A percentile compares a stretch with the other conserved stretches of the same genome.
phyloP scores from a whole-genome alignment of 805 yeast genomes.

The Lipomyces sp. region DNA sequence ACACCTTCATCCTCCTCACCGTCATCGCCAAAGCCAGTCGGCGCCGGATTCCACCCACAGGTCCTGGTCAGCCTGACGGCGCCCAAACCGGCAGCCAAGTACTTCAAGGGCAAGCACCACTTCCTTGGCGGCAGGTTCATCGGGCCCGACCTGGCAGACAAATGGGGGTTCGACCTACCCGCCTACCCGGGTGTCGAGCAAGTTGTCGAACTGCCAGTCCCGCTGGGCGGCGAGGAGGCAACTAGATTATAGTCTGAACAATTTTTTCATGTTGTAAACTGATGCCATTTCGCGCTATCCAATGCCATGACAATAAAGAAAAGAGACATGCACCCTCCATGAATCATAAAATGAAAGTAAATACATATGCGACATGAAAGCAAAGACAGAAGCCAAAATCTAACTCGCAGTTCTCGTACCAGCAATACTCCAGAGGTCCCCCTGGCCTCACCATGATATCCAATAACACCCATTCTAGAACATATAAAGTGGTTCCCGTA shows the following conservation, averaged over 20 bases:
- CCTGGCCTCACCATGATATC: too few relatives aligned
- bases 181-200: conserved; percentile 58
- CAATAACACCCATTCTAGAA: too few relatives aligned
- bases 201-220: conserved; percentile 31
- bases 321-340: neutral
- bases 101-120: conserved; percentile 52
- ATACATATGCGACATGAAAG: too few relatives aligned
- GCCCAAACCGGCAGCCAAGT: conserved; percentile 80
- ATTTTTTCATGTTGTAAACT: neutral
- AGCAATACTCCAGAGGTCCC: too few relatives aligned
- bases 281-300: too few relatives aligned
- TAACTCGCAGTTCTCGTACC: too few relatives aligned
- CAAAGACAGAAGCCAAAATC: too few relatives aligned
- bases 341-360: neutral
- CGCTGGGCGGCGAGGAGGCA: conserved; percentile 1
- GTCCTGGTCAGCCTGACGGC: conserved; percentile 83
- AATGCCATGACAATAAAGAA: neutral
- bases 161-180: conserved; percentile 68
- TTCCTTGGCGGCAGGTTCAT: conserved; percentile 91
- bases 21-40: conserved; percentile 40
- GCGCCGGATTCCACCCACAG: conserved; percentile 53
- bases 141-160: conserved; percentile 58
- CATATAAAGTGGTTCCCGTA: too few relatives aligned
- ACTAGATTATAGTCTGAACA: neutral
- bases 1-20: too few relatives aligned